Evolutionary conservation across 805 yeast genomes (phyloP), one percentile per base, ranked within the genome.

Genomic region (Saccharomycopsis lassenensis): DNA sequence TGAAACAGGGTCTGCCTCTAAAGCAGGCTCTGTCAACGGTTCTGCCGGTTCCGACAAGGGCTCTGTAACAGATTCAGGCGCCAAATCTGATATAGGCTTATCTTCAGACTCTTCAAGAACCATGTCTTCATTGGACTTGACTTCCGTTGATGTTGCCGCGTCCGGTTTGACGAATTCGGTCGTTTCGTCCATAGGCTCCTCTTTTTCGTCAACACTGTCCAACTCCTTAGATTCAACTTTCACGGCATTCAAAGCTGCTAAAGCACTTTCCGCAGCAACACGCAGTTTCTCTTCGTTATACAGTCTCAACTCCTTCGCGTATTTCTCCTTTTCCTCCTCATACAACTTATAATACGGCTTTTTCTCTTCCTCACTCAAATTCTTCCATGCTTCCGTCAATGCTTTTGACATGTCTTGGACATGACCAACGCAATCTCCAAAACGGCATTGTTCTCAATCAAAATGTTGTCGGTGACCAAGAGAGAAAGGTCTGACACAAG

Each of bases 381-480:
- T 64, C 50, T 82, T 82, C 96, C 96, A 87, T 3, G 79, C 77
- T 44, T 83, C 95, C 1, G 94, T 74, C 62, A 87, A 63, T 11
- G 79, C 78, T 49, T 72, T 77, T 2, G 94, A 77, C 30, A 83
- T 63, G 52, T 87, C 95, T 26, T 59, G 59, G 18, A 53, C 63
- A 21, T 65, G 63, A 7, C 75, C 77, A n/a, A n/a, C n/a, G n/a
- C n/a, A n/a, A n/a, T n/a, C n/a, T n/a, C n/a, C n/a, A n/a, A n/a
- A n/a, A 84, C 49, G 99, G 99, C 44, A 89, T 91, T 39, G 95
- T 87, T 5, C 66, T 91, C 51, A 83, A 95, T 22, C 97, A 91
- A 61, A 80, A 71, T 47, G 96, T 79, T 12, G 71, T 86, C 43
- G n/a, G n/a, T n/a, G n/a, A n/a, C n/a, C n/a, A n/a, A n/a, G n/a